phyloP scores from a whole-genome alignment of 305 asterid species.

The Solanum aculeatissimum region DNA sequence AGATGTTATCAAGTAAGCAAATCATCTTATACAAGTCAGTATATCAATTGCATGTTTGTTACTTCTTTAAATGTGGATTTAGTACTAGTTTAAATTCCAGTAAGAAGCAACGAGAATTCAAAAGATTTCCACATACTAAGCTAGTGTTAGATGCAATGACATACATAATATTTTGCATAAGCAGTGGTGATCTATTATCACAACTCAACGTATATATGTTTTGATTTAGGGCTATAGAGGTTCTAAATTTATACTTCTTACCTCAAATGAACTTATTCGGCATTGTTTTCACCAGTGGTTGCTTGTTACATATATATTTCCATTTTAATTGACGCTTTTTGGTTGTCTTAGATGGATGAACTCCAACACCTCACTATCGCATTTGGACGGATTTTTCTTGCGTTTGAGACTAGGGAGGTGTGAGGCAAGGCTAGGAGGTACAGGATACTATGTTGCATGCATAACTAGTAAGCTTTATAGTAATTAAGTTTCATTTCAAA shows the following conservation, averaged over 20 bases:
- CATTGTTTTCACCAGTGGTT: not conserved
- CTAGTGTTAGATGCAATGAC: not conserved
- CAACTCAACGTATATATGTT: not conserved
- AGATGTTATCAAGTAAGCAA: constrained; percentile 54
- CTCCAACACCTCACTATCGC: constrained; percentile 23
- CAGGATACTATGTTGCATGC: constrained; percentile 63
- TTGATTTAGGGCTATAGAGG: not conserved
- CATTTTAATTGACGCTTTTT: not conserved
- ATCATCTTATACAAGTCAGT: not conserved
- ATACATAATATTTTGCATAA: not conserved
- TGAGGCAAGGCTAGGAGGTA: constrained; percentile 41
- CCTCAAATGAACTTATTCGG: not conserved
- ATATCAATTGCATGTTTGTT: not conserved
- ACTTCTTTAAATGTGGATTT: not conserved
- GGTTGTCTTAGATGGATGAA: constrained; percentile 41
- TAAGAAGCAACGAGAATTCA: not conserved
- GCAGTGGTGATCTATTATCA: not conserved
- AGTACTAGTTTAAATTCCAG: not conserved
- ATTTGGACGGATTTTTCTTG: constrained; percentile 53
- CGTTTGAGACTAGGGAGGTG: constrained; percentile 52
- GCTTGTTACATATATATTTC: not conserved
- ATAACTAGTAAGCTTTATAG: constrained; percentile 33
- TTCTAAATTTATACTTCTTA: not conserved
- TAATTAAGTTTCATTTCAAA: not conserved
- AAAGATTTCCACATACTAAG: not conserved